Base-by-base conservation (phyloP, 2,329 filamentous ascomycete genomes). In the Zymoseptoria passerinii region DNA sequence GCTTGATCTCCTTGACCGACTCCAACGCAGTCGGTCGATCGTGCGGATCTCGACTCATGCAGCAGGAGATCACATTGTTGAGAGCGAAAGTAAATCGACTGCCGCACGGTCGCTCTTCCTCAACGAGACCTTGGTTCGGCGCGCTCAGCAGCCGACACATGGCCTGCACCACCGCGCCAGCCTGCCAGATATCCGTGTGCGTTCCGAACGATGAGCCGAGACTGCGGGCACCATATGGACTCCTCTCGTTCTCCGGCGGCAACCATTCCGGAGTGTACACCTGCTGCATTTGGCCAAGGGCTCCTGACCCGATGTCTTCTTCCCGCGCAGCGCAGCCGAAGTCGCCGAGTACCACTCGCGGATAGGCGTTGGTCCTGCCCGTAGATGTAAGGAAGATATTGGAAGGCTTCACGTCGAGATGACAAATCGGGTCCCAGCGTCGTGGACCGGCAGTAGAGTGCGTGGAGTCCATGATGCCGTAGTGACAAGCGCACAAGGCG, bases 401-500 rank as follows among this genome's bases (percentile, higher is more conserved):
- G 29, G 44, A 48, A 1, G 65, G 62, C 52, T 63, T 61, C 40
- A 63, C 54, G 50, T 66, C 56, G 44, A 65, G 60, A 48, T 67
- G 64, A 50, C 57, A 62, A 55, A 67, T 55, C 8, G 58, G 58
- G 20, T 63, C 61, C 65, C 65, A 66, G 13, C 50, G 23, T 27
- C 50, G 19, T 29, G 28, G 23, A 18, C 19, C 9, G 10, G 23
- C 5, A 10, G 50, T 52, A 13, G 54, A 48, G 8, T 49, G 19
- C 9, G 27, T n/a, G 6, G 53, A 20, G 16, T 49, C 10, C 27
- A 53, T 44, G 44, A 61, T 27, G 8, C 65, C 65, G 35, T 62
- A 58, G 51, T 67, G 65, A 87, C 53, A 53, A 29, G 62, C 59
- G 40, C 18, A 48, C 6, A 67, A 55, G 2, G 63, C 65, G 19